A percentile compares a stretch with the other conserved stretches of the same genome.
phyloP scores from a whole-genome alignment of 1,139 yeast species.

The Geotrichum restrictum region DNA sequence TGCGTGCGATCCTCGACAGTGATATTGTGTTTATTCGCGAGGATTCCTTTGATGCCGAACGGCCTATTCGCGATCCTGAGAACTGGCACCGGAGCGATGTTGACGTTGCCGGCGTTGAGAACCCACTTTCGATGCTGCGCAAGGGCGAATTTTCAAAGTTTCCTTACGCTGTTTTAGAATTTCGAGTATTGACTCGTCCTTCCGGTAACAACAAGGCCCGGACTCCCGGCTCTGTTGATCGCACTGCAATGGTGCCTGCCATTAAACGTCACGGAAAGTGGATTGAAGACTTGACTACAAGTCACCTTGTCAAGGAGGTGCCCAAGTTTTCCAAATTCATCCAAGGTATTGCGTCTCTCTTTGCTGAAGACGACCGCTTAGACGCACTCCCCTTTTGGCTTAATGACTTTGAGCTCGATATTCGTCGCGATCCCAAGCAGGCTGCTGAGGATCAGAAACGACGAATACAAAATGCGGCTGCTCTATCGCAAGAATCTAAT shows the following conservation, averaged over 20 bases:
- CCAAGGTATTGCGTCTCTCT: slow-evolving; percentile 85
- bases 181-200: slow-evolving; percentile 48
- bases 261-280: slow-evolving; percentile 56
- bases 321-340: slow-evolving; percentile 87
- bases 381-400: slow-evolving; percentile 93
- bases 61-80: slow-evolving; percentile 85
- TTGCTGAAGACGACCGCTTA: slow-evolving; percentile 83
- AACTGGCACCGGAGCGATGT: slow-evolving; percentile 92
- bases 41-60: slow-evolving; percentile 74
- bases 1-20: slow-evolving; percentile 84
- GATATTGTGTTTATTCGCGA: slow-evolving; percentile 85
- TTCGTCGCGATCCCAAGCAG: slow-evolving; percentile 69
- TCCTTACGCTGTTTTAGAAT: slow-evolving; percentile 90
- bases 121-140: slow-evolving; percentile 70
- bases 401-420: slow-evolving; percentile 80
- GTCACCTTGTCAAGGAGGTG: slow-evolving; percentile 83
- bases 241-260: slow-evolving; percentile 34
- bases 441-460: slow-evolving; percentile 55
- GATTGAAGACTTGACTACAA: slow-evolving; percentile 80
- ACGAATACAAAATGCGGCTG: slow-evolving; percentile 25
- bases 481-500: slow-evolving; percentile 24
- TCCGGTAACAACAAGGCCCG: slow-evolving; percentile 19
- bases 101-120: slow-evolving; percentile 62
- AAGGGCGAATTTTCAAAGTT: slow-evolving; percentile 82
- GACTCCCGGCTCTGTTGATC: slow-evolving; percentile 20